Evolutionary conservation across 352 stramenopile genomes (phyloP).

Genomic region (Halophytophthora polymorphica): DNA sequence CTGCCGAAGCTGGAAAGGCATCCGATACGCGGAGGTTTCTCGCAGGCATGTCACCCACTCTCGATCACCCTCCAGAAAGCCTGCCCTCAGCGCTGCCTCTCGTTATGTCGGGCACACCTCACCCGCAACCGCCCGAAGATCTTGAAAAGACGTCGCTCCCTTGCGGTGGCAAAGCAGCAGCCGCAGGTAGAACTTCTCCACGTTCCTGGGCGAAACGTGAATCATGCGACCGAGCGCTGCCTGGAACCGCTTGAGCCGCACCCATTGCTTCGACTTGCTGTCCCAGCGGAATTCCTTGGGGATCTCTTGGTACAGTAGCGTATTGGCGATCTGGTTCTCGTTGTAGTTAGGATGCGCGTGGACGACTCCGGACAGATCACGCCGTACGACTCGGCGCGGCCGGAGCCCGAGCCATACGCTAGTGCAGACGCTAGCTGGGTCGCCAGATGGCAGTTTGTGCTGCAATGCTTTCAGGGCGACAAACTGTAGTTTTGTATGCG

Average conservation of each 20-base stretch:
- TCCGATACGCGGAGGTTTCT: conserved; percentile 11
- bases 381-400: no score
- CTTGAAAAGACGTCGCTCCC: conserved; percentile 21
- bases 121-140: conserved; percentile 16
- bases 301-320: conserved; percentile 16
- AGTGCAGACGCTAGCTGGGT: no score
- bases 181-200: conserved; percentile 19
- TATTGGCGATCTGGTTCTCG: conserved; percentile 1
- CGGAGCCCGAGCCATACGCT: no score
- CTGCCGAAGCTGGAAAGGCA: conserved; percentile 18
- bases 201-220: conserved; percentile 9
- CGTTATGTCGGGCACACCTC: conserved; percentile 6
- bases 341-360: no score
- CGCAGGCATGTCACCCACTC: conserved; percentile 14
- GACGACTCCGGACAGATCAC: no score
- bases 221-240: conserved; percentile 14
- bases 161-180: conserved; percentile 13
- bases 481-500: no score
- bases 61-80: conserved; percentile 13
- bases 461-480: no score
- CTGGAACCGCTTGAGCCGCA: conserved; percentile 1
- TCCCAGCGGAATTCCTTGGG: conserved; percentile 12
- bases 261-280: conserved; percentile 4
- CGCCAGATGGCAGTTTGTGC: no score
- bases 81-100: conserved; percentile 4